These are phyloP conservation scores for Thermothelomyces thermophilus DNA, from an alignment of 2,329 filamentous ascomycete species.

Conservation along the genomic window DNA sequence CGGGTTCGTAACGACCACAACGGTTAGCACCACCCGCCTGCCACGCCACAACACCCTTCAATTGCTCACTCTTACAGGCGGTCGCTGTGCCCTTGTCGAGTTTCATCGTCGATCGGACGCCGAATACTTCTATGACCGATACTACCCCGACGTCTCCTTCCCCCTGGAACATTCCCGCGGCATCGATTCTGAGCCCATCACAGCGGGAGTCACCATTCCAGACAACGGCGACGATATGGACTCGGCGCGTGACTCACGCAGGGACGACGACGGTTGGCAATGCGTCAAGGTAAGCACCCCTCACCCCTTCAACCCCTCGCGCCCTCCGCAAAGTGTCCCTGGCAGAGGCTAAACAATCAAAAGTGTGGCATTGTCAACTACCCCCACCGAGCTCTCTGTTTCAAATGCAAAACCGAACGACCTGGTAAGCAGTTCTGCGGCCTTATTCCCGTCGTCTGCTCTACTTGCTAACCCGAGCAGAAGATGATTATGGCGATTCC, in stretches of 20 bases:
- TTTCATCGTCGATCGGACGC: slow-evolving; percentile 36
- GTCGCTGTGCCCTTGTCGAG: slow-evolving; percentile 35
- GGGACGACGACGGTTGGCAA: slow-evolving; percentile 34
- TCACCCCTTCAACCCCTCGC: too few relatives aligned
- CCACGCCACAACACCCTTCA: not conserved
- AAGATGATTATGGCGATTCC: slow-evolving; percentile 21
- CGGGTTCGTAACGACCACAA: slow-evolving; percentile 19
- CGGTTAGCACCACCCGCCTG: slow-evolving; percentile 10
- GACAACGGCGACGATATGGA: slow-evolving; percentile 30
- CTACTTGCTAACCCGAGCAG: slow-evolving; percentile 13
- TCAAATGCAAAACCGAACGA: slow-evolving; percentile 49
- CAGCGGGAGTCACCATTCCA: slow-evolving; percentile 33
- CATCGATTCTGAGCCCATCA: slow-evolving; percentile 26
- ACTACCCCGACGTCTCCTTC: slow-evolving; percentile 34
- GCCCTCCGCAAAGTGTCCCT: not conserved
- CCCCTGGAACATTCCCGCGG: slow-evolving; percentile 28
- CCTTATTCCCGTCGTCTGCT: not conserved
- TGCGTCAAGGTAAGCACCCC: slow-evolving; percentile 33
- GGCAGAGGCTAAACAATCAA: slow-evolving; percentile 4
- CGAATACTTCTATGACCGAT: slow-evolving; percentile 33
- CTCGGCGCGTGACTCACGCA: slow-evolving; percentile 7
- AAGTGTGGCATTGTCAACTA: slow-evolving; percentile 52
- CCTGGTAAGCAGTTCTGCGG: slow-evolving; percentile 36
- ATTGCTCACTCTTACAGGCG: slow-evolving; percentile 19
- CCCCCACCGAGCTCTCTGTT: slow-evolving; percentile 48